Evolutionary conservation across 208 protist genomes (phyloP).

Genomic region (Porcisia hertigi): DNA sequence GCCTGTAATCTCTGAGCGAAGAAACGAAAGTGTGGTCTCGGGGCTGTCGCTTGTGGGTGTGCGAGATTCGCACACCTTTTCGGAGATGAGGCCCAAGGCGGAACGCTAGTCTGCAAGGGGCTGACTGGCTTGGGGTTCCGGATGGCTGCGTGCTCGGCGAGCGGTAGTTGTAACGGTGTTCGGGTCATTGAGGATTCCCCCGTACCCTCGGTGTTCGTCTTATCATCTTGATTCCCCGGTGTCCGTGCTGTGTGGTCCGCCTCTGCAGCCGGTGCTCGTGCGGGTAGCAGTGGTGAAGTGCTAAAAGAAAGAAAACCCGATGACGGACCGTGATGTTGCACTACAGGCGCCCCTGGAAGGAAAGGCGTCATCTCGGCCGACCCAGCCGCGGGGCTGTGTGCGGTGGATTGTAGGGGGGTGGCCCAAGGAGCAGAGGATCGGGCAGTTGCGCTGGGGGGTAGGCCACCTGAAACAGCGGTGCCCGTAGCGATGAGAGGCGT

Average conservation of each 20-base stretch:
- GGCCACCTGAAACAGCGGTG: background rate
- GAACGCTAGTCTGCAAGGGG: background rate
- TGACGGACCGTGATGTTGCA: background rate
- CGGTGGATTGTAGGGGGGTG: background rate
- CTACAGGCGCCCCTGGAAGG: background rate
- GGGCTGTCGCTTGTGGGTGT: background rate
- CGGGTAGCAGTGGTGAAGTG: background rate
- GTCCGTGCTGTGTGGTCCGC: background rate
- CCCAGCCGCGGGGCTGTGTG: background rate
- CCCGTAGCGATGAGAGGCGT: background rate
- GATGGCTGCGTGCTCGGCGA: background rate
- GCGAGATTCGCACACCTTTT: background rate
- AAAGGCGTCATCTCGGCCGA: background rate
- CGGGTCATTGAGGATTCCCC: background rate
- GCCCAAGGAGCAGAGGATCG: background rate
- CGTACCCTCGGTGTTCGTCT: background rate
- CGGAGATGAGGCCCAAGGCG: background rate
- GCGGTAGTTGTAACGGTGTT: background rate
- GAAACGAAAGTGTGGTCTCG: constrained; percentile 4
- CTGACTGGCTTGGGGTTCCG: background rate
- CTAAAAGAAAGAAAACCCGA: background rate
- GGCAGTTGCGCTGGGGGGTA: background rate
- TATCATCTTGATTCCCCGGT: background rate
- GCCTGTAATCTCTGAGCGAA: background rate
- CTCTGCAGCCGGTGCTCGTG: background rate